Evolutionary conservation across 352 stramenopile genomes (phyloP).

Genomic region (Aphanomyces stellatus): DNA sequence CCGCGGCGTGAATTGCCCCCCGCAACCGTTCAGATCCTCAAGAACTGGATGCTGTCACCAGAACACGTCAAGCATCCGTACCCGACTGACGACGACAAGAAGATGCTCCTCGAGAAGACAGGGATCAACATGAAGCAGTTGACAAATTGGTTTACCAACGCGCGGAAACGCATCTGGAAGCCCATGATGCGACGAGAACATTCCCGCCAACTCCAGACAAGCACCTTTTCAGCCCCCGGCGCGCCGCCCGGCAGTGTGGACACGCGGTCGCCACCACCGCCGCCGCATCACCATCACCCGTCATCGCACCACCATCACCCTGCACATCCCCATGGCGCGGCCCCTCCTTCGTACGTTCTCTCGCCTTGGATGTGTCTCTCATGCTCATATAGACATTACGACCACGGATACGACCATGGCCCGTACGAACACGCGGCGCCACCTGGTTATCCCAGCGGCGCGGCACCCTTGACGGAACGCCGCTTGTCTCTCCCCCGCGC

Average conservation of each 20-base stretch:
- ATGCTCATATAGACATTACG: neutral
- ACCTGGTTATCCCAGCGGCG: neutral
- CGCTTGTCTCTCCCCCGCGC: neutral
- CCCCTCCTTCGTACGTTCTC: neutral
- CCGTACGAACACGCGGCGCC: neutral
- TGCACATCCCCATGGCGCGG: no score
- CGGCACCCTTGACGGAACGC: neutral
- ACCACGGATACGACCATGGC: neutral
- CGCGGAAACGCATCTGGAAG: conserved; percentile 84
- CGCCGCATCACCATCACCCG: neutral
- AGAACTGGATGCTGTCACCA: conserved; percentile 83
- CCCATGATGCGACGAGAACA: conserved; percentile 83
- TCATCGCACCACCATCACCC: no score
- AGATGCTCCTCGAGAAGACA: conserved; percentile 84
- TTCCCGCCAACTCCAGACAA: conserved; percentile 60
- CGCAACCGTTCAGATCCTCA: conserved; percentile 77
- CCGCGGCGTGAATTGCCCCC: conserved; percentile 69
- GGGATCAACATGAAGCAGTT: conserved; percentile 88
- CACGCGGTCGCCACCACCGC: neutral
- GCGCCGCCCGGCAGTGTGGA: neutral
- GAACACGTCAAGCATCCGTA: conserved; percentile 87
- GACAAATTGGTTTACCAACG: conserved; percentile 88
- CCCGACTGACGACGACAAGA: conserved; percentile 85
- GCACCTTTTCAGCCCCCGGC: neutral
- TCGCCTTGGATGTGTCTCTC: neutral